Evolutionary conservation across 148 eudicot genomes (phyloP), one percentile per base, ranked within the genome.

Genomic region (Rhododendron vialii): DNA sequence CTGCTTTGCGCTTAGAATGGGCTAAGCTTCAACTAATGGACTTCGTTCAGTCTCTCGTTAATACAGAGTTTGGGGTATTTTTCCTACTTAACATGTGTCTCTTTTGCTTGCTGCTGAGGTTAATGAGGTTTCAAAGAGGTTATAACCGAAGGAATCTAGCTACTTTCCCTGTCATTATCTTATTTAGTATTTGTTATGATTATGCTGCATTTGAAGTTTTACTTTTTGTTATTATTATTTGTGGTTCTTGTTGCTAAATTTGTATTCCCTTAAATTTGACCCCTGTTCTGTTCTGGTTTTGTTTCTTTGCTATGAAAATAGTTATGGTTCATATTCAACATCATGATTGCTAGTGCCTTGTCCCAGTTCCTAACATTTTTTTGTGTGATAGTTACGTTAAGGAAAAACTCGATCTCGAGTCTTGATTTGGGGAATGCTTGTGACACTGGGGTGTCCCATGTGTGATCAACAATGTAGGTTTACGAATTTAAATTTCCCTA

Each of bases 1-100:
- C 92, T 75, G 55, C 33, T 65, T 71, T 81, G 89, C 86, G 78
- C 82, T 78, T 57, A n/a, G 85, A 88, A 82, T 96, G 99, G 99
- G 96, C 98, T 88, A 96, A 92, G 88, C 81, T 95, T 90, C 99
- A 96, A 87, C 88, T 96, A 48, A 89, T 95, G 96, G 99, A 96
- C 88, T 95, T 95, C 81, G 88, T 95, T 69, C 98, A 95, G 88
- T 93, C 95, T 82, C 89, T 95, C 26, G 91, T 90, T 78, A 91
- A 86, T 86, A 83, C 96, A 84, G 99, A 94, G 55, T 96, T 95
- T 90, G 98, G 98, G 94, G 99, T 96, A 95, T 85, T 71, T 86
- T 84, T 86, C 82, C 55, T 85, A 28, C 80, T 85, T 59, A 41
- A 53, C 61, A 28, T 84, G 38, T 65, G 71, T 36, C 38, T 83